Evolutionary conservation across 2,329 filamentous ascomycete genomes (phyloP).

Genomic region (Calonectria fujianensis): DNA sequence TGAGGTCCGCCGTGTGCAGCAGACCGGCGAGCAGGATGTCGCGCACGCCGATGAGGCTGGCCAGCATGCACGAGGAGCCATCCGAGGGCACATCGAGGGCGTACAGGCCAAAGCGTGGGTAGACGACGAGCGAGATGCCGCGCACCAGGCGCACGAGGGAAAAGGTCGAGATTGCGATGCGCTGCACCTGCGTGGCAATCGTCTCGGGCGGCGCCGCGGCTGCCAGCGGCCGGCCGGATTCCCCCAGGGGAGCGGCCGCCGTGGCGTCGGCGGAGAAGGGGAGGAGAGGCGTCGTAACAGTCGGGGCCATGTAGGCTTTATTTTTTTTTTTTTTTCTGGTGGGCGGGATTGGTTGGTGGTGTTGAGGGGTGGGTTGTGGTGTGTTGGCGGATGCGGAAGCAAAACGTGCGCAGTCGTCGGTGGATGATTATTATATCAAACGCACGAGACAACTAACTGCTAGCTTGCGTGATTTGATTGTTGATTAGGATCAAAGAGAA

Average conservation of each 20-base stretch:
- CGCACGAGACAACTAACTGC: background rate
- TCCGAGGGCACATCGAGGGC: conserved; percentile 56
- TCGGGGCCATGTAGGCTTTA: conserved; percentile 45
- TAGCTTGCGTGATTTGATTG: conserved; percentile 7
- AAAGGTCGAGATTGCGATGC: conserved; percentile 51
- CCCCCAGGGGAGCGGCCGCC: conserved; percentile 39
- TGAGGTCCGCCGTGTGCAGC: conserved; percentile 53
- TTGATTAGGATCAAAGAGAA: conserved; percentile 6
- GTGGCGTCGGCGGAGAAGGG: conserved; percentile 52
- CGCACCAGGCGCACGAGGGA: conserved; percentile 54
- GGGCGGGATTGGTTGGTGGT: background rate
- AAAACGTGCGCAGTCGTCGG: background rate
- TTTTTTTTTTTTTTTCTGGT: conserved; percentile 2
- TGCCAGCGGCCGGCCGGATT: conserved; percentile 17
- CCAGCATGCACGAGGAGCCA: conserved; percentile 56
- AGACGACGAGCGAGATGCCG: conserved; percentile 55
- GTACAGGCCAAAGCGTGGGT: conserved; percentile 55
- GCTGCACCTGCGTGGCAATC: conserved; percentile 48
- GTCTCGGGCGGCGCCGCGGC: conserved; percentile 26
- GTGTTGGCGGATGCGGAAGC: background rate
- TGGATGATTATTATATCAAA: background rate
- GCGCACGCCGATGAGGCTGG: conserved; percentile 57
- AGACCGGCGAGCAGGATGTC: conserved; percentile 57
- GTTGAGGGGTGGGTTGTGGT: background rate
- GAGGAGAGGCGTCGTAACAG: conserved; percentile 51